These are phyloP conservation scores for Coccomyxa sp. DNA, from an alignment of 139 green algal species.

Conservation along the genomic window DNA sequence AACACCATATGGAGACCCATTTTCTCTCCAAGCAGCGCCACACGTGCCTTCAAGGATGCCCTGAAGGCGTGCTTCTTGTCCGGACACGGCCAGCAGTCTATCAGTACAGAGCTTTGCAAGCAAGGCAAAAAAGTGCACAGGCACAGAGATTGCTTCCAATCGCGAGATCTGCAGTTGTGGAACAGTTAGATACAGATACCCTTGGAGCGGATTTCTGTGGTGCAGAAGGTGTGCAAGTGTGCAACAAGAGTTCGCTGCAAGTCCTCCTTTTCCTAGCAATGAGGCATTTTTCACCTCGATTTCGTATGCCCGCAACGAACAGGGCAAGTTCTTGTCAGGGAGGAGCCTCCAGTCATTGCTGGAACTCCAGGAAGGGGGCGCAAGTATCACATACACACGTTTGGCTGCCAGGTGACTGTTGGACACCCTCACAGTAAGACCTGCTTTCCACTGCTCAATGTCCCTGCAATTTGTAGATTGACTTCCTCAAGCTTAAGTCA, in stretches of 20 bases:
- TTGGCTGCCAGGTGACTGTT: constrained; percentile 79
- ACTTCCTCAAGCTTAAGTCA: not conserved
- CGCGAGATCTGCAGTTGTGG: too few species aligned
- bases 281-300: not conserved
- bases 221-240: constrained; percentile 10
- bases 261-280: not conserved
- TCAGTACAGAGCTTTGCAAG: too few species aligned
- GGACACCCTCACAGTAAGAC: not conserved
- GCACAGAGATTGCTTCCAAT: too few species aligned
- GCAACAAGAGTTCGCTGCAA: not conserved
- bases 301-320: not conserved
- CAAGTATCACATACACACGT: constrained; percentile 92
- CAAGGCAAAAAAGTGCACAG: too few species aligned
- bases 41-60: too few species aligned
- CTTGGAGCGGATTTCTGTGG: constrained; percentile 27
- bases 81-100: too few species aligned
- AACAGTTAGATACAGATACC: not conserved
- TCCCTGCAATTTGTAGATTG: not conserved
- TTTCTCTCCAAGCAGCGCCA: too few species aligned
- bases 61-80: too few species aligned
- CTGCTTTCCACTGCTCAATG: not conserved
- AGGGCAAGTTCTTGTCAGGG: not conserved
- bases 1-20: too few species aligned
- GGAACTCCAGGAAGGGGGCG: constrained; percentile 42
- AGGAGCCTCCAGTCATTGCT: not conserved